These are phyloP conservation scores for Malassezia nana DNA, from an alignment of 1,284 basidiomycete genomes.

Conservation along the genomic window DNA sequence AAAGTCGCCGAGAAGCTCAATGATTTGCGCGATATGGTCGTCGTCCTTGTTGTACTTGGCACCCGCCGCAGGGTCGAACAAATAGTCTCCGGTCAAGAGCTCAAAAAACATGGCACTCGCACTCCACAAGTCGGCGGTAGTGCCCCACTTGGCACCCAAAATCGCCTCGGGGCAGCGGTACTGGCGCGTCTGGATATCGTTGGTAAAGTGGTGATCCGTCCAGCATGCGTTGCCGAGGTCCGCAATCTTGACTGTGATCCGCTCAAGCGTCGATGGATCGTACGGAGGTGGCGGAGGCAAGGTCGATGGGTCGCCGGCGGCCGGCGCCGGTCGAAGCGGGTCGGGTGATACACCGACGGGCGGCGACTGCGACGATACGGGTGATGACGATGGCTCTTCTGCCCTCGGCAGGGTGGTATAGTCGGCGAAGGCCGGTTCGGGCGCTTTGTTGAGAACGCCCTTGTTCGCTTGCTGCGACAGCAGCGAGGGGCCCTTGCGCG, in stretches of 20 bases:
- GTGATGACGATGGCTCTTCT: background rate
- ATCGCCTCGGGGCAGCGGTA: slow-evolving; percentile 97
- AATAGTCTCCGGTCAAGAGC: slow-evolving; percentile 71
- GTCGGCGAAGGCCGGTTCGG: background rate
- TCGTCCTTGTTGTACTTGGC: slow-evolving; percentile 83
- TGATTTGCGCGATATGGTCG: slow-evolving; percentile 96
- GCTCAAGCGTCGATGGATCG: slow-evolving; percentile 59
- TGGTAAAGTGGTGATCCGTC: slow-evolving; percentile 84
- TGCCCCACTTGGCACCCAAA: slow-evolving; percentile 86
- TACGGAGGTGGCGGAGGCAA: slow-evolving; percentile 55
- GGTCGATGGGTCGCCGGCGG: slow-evolving; percentile 54
- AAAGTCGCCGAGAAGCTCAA: slow-evolving; percentile 84
- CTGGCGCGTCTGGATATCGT: slow-evolving; percentile 92
- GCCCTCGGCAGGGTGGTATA: background rate
- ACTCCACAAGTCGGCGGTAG: slow-evolving; percentile 91
- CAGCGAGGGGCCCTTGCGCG: slow-evolving; percentile 61
- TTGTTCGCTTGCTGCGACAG: slow-evolving; percentile 63
- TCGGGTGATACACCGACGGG: slow-evolving; percentile 5
- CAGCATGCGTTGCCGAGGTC: slow-evolving; percentile 90
- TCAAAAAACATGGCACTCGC: slow-evolving; percentile 83
- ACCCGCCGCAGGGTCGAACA: slow-evolving; percentile 78
- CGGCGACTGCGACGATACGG: background rate
- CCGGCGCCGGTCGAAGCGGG: slow-evolving; percentile 48
- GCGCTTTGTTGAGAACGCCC: background rate
- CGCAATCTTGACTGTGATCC: slow-evolving; percentile 96